Evolutionary conservation across 371 early-diverging fungal species (phyloP), one percentile per base, ranked within the genome.

Genomic region (Mortierella sp.): DNA sequence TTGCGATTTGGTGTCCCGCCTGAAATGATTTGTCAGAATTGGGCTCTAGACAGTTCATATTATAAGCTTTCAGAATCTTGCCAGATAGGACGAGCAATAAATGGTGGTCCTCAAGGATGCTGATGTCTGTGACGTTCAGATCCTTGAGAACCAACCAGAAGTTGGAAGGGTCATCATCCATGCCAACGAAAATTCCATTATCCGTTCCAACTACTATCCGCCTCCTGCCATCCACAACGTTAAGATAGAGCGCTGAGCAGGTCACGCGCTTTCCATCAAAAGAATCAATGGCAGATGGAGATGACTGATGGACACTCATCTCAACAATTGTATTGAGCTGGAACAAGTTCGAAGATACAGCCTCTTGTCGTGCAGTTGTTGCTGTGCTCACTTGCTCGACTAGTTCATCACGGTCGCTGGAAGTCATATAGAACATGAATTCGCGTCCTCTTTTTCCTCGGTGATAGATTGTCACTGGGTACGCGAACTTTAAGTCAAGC

Each of bases 201-300:
- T 97, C 97, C 0, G 97, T 95, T 59, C 96, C 97, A 45, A 97
- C 87, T 0, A 92, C 92, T 28, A 94, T 85, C 48, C 91, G 87
- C 11, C 84, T 87, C 67, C 90, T 88, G 61, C 91, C 88, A 69
- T 91, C 91, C 62, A 84, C n/a, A 24, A 65, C 63, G 47, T 81
- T 75, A 84, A 89, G 78, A 72, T 90, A 94, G 1, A 89, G 89
- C 13, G 92, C 90, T 0, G 93, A 92, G 64, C 93, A 93, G 64
- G 89, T 92, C 67, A 95, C 84, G 38, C 88, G 87, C 60, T 87
- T 87, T 13, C 81, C 81, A 32, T 81, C 65, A 59, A 65, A 93
- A 83, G 87, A 90, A 59, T 55, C 11, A 4, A 45, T 86, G 76
- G 71, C 90, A 86, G 36, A 60, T 87, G 84, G 96, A 92, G 16